These are phyloP conservation scores for Blastocystis sp. DNA, from an alignment of 352 stramenopile species.

Conservation along the genomic window DNA sequence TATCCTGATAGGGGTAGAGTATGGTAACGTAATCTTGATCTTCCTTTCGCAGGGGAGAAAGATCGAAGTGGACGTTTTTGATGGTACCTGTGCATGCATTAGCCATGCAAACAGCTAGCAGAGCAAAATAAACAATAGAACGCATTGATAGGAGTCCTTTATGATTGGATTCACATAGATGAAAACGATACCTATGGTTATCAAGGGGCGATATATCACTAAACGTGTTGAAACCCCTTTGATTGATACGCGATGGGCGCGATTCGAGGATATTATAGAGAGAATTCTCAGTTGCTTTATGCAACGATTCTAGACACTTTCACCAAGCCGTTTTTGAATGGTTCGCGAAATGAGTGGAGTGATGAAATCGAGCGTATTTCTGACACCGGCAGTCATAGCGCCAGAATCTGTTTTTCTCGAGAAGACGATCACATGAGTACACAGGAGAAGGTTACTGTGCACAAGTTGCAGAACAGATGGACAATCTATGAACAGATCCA, in stretches of 20 bases:
- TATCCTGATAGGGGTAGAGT: not conserved
- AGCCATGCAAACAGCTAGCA: not conserved
- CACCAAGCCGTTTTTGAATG: too few relatives aligned
- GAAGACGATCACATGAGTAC: conserved; percentile 21
- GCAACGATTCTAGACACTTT: too few relatives aligned
- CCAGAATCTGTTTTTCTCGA: too few relatives aligned
- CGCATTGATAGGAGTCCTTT: not conserved
- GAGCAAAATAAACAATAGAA: conserved; percentile 4
- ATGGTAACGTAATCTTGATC: not conserved
- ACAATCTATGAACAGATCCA: conserved; percentile 54
- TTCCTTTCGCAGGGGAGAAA: conserved; percentile 4
- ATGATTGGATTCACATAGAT: not conserved
- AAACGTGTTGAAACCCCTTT: not conserved
- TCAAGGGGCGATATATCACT: not conserved
- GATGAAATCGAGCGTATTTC: not conserved
- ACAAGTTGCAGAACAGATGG: conserved; percentile 34
- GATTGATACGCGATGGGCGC: not conserved
- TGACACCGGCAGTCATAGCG: not conserved
- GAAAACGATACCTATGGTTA: not conserved
- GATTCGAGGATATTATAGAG: too few relatives aligned
- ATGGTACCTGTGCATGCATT: not conserved
- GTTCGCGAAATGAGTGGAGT: too few relatives aligned
- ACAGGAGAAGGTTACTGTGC: not conserved
- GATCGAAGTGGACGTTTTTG: not conserved
- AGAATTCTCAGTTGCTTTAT: too few relatives aligned